A percentile compares a stretch with the other conserved stretches of the same genome.
phyloP scores from a whole-genome alignment of 108 stramenopile genomes.

The Heterococcus sp. region DNA sequence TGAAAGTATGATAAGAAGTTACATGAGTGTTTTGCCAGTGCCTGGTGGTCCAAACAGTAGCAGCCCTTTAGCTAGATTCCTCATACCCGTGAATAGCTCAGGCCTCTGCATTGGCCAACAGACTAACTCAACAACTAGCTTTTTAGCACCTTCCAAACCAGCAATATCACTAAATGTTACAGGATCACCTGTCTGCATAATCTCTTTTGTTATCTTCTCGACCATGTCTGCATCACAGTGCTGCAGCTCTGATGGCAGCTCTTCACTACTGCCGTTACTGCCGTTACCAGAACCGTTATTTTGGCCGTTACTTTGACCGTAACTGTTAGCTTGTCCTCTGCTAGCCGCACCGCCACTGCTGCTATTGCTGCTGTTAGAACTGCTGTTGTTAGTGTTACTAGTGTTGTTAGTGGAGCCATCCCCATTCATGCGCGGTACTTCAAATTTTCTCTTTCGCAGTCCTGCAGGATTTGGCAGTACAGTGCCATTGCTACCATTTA shows the following conservation, averaged over 20 bases:
- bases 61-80: constrained; percentile 51
- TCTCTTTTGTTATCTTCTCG: constrained; percentile 40
- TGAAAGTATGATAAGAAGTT: too few species aligned
- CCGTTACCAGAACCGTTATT: neutral
- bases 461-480: neutral
- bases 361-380: neutral
- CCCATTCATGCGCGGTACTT: neutral
- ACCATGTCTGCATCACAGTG: constrained; percentile 49
- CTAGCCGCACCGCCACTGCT: neutral
- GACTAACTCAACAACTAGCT: constrained; percentile 52
- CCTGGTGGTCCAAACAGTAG: constrained; percentile 74
- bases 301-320: neutral
- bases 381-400: neutral
- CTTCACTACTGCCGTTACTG: constrained; percentile 6
- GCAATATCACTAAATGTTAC: constrained; percentile 58
- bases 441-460: neutral
- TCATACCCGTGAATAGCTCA: constrained; percentile 51
- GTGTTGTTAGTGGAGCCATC: neutral
- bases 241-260: constrained; percentile 46
- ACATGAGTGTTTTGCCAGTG: constrained; percentile 90
- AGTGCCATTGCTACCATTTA: neutral
- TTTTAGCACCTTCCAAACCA: constrained; percentile 54
- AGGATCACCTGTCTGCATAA: constrained; percentile 33
- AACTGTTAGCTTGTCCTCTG: neutral
- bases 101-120: constrained; percentile 56